Base-by-base conservation (phyloP, 257 asterid species). In the Paraleonurus japonicus region DNA sequence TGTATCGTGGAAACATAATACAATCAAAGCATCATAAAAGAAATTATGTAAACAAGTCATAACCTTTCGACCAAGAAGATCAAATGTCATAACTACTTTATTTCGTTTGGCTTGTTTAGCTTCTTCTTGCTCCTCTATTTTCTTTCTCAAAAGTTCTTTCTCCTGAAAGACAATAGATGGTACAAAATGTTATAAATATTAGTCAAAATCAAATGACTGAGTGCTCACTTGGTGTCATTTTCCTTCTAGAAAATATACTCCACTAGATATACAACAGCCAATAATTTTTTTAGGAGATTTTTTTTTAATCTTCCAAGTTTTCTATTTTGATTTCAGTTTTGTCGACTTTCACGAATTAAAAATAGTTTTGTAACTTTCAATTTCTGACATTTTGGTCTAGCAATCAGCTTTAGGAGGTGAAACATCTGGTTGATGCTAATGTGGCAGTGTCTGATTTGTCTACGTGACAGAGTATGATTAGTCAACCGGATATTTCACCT, bases 31-130 rank as follows among this genome's bases (percentile, higher is more conserved):
- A 55, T 26, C 50, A 15, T 54, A 71, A 17, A 35, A 58, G 59
- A 41, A n/a, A 51, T 41, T 50, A 51, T 23, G 66, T 28, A 61
- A 53, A 45, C 59, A 70, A 71, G 76, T 61, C 39, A 69, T 64
- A 33, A 94, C 99, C 97, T 94, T 94, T 74, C 99, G 96, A 19
- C 99, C 99, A 20, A 89, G 95, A 61, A 94, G 82, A 79, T 94
- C 99, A 77, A 94, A 91, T 59, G 96, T 83, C 87, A 94, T 83
- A 37, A 87, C 78, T 48, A 94, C 95, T 88, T 85, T 88, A 73
- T 69, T 86, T 59, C 97, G 83, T 75, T 81, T 75, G 41, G 88
- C 89, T 67, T 77, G 86, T 79, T 94, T 97, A 73, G 87, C 96
- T 80, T 89, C 99, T 83, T 91, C 92, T 33, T 89, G 61, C 87